Conservation (phyloP, 495 filamentous ascomycete genomes). For the Chaetomidium leptoderma region DNA sequence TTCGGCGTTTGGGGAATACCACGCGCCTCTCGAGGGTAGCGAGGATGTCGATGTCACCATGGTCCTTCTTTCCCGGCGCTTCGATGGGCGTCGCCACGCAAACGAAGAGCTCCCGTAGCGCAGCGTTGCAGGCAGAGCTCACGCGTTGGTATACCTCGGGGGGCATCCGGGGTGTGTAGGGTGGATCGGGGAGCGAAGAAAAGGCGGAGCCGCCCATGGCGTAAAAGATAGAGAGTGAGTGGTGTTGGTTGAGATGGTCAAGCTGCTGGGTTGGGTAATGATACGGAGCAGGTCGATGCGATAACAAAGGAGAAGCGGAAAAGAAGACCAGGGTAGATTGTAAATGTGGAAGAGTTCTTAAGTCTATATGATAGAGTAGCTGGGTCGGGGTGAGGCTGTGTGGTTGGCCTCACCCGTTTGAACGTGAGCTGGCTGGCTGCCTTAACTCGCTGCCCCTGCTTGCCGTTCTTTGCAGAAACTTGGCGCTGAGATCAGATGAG, state of each 20-base stretch:
- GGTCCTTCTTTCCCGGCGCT: conserved; percentile 50
- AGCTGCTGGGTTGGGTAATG: background rate
- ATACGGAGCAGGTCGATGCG: no score
- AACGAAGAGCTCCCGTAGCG: conserved; percentile 44
- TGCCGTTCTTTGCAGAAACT: background rate
- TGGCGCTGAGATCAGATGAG: no score
- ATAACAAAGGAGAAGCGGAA: no score
- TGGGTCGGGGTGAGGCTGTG: background rate
- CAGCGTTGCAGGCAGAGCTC: conserved; percentile 34
- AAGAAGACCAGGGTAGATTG: background rate
- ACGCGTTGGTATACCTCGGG: conserved; percentile 45
- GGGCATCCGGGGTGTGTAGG: conserved; percentile 57
- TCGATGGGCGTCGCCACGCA: conserved; percentile 50
- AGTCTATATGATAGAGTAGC: no score
- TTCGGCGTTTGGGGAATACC: conserved; percentile 18
- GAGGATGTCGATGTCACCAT: conserved; percentile 60
- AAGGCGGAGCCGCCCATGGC: conserved; percentile 60
- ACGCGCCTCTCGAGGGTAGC: conserved; percentile 38
- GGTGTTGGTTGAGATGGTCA: background rate
- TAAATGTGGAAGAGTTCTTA: background rate
- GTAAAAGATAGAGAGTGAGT: background rate
- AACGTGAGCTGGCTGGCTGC: background rate
- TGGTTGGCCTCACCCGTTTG: background rate
- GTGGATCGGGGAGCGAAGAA: conserved; percentile 34
- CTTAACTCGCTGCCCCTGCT: no score